Conservation (phyloP, 78 protist genomes). For the Cavenderia fasciculata region DNA sequence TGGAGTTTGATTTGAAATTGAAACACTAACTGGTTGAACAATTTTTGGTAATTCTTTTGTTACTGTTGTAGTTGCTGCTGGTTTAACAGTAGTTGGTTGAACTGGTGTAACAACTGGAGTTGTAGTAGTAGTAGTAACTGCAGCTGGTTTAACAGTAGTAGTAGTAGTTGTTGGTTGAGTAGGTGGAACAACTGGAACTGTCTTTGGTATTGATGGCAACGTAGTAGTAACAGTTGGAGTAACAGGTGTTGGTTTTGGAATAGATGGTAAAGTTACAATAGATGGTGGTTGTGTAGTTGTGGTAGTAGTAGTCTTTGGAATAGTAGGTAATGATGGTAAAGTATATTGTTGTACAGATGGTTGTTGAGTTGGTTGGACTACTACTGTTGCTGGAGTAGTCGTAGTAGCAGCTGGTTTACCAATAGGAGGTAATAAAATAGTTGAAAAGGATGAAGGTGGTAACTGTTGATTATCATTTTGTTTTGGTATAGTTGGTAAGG, state of each 20-base stretch:
- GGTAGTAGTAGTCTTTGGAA: neutral
- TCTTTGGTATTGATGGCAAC: neutral
- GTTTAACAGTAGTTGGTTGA: neutral
- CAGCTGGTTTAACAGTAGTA: neutral
- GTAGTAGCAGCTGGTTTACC: too few species aligned
- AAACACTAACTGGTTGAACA: too few species aligned
- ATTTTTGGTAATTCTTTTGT: neutral
- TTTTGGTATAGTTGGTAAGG: neutral
- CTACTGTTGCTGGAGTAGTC: neutral
- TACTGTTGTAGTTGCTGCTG: neutral
- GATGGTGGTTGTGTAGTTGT: neutral
- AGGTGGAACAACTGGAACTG: neutral
- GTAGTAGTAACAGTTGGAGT: neutral
- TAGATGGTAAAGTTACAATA: conserved; percentile 19
- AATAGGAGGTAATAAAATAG: too few species aligned
- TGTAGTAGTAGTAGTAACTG: conserved; percentile 19
- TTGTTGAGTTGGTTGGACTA: neutral
- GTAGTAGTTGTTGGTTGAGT: neutral
- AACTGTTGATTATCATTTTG: too few species aligned
- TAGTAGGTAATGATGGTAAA: too few species aligned
- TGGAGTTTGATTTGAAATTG: too few species aligned
- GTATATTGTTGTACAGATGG: neutral
- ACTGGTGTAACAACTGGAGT: neutral
- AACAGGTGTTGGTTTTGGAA: neutral
- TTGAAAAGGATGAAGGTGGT: too few species aligned